Conservation (phyloP, 108 stramenopile genomes). For the Cyclotella sp. region DNA sequence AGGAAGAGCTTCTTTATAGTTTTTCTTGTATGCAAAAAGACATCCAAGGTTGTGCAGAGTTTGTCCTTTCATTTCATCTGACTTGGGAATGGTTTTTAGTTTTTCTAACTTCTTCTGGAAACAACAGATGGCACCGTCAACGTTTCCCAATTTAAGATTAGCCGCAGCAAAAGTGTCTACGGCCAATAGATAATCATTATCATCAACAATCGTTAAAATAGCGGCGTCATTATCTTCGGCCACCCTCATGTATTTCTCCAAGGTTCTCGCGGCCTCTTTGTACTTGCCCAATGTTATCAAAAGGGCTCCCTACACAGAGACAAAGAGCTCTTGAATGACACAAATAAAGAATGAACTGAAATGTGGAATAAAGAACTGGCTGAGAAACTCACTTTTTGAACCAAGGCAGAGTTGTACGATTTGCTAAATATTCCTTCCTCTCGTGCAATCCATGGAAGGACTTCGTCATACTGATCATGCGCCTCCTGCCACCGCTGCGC, state of each 20-base stretch:
- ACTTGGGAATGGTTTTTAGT: constrained; percentile 18
- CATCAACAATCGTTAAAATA: constrained; percentile 14
- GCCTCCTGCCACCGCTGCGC: constrained; percentile 31
- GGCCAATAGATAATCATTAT: constrained; percentile 41
- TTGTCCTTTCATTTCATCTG: constrained; percentile 42
- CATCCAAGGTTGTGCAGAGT: constrained; percentile 52
- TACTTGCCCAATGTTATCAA: constrained; percentile 32
- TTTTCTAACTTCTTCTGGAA: constrained; percentile 38
- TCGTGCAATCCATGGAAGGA: constrained; percentile 34
- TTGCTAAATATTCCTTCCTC: constrained; percentile 22
- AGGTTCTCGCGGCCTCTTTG: not conserved
- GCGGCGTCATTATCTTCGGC: constrained; percentile 4
- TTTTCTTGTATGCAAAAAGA: constrained; percentile 37
- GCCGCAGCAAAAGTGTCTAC: constrained; percentile 40
- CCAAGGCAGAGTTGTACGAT: constrained; percentile 30
- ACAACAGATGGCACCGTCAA: constrained; percentile 28
- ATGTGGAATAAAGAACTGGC: no score
- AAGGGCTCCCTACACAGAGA: constrained; percentile 19
- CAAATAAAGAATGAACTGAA: no score
- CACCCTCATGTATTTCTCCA: constrained; percentile 36
- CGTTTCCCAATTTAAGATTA: constrained; percentile 35
- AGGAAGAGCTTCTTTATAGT: constrained; percentile 32
- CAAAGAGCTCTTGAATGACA: no score
- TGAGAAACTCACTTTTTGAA: constrained; percentile 13
- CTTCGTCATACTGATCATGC: constrained; percentile 41